Evolutionary conservation across 345 rosid genomes (phyloP), one percentile per base, ranked within the genome.

Genomic region (Eucalyptus sp.): DNA sequence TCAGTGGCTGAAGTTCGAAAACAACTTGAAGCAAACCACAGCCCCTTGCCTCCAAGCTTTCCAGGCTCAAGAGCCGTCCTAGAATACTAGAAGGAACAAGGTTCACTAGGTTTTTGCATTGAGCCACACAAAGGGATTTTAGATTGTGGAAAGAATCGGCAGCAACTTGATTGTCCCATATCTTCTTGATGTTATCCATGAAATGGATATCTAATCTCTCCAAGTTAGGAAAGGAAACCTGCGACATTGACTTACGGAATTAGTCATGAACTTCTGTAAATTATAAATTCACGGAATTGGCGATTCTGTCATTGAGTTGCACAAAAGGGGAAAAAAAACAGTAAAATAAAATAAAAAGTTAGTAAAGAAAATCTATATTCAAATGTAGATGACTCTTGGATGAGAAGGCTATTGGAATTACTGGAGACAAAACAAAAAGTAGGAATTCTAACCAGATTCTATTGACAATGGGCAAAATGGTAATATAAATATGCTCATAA

Each of bases 191-290:
- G 3, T 33, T 66, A 31, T 66, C 10, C 3, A 66, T 7, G 0
- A 0, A 0, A 0, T 3, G 0, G 10, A 66, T 31, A 16, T n/a
- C 0, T 31, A 66, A 66, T 7, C 1, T 33, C 44, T 68, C 24
- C 44, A 68, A 68, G 24, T 0, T 33, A 8, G 25, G 80, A 33
- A 68, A 68, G 3, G 80, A 6, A 33, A 68, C 44, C 76, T n/a
- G 20, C 11, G 0, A 49, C 2, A 49, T 49, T 49, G 5, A 4
- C 14, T 49, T 2, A 49, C 13, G 0, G 13, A 49, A 49, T 49
- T 49, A 49, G 13, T 2, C 64, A 25, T 5, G 1, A 58, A 49
- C 15, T 49, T 49, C 1, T 2, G 66, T 58, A 58, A 20, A 24
- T 10, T 24, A 24, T 0, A 2, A 24, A 58, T 25, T 25, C 7